Evolutionary conservation across 2,329 filamentous ascomycete genomes (phyloP), one percentile per base, ranked within the genome.

Genomic region (Bipolaris oryzae): DNA sequence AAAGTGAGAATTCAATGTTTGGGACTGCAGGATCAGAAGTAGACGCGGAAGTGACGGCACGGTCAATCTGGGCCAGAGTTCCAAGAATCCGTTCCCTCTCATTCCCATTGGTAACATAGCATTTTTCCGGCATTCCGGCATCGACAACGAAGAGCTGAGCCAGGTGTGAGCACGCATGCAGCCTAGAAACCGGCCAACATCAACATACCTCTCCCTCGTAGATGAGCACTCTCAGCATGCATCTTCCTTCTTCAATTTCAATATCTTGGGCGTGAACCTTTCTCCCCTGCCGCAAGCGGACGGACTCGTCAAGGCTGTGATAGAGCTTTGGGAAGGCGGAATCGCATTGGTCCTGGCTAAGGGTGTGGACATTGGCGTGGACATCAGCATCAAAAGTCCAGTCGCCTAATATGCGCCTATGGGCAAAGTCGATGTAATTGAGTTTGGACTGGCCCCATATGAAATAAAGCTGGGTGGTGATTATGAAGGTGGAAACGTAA

Each of bases 61-160:
- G 70, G 39, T 73, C 69, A 38, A 74, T 73, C 38, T 73, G 70
- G 11, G 71, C 69, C 16, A 74, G 69, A 3, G 71, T 74, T 9
- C 70, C 71, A 6, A 74, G 62, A 35, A 74, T 74, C 21, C 71
- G 69, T 57, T 73, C 71, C 45, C 71, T 68, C 55, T 74, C 71
- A 60, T 74, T 74, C 44, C 70, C 70, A 47, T 73, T 73, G 9
- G 62, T 63, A 6, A 74, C 70, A 38, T 74, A 74, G 62, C 71
- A 74, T 45, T 62, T 25, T 58, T 74, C 71, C 5, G 71, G 71
- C 41, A 64, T 63, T 15, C 71, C 70, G 7, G 70, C 56, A 38
- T 73, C 68, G 41, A 73, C 61, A 4, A 74, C 66, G 49, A 74
- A 74, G 13, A 74, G 57, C 71, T 74, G 43, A 13, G 28, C 10